Evolutionary conservation across 768 basidiomycete species (phyloP), one percentile per base, ranked within the genome.

Genomic region (Rhodotorula diobovata): DNA sequence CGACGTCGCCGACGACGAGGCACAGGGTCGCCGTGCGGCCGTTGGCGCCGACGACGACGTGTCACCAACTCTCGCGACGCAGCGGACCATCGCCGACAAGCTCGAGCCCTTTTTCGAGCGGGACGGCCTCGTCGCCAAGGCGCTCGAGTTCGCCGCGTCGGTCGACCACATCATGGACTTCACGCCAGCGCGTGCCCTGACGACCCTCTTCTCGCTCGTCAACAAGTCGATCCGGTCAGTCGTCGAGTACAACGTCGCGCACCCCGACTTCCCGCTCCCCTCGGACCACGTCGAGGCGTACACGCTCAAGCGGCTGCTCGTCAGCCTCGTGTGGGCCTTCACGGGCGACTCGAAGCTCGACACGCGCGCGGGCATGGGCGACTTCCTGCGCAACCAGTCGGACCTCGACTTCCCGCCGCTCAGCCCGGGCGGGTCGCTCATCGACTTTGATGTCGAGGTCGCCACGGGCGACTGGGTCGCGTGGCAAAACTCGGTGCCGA

Each of bases 111-210:
- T 89, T 83, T 95, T 97, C 79, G 85, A 83, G 8, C 86, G 87
- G 11, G 90, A 87, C 67, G 93, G 91, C 41, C 84, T 99, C 11
- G 90, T 98, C 68, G 85, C 85, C 73, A 83, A 85, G 10, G 91
- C 93, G 10, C 84, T 97, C 54, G 83, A 84, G 34, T 91, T 88
- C 76, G 92, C 93, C 0, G 87, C 87, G 60, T 85, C 87, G n/a
- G 88, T 93, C 57, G 90, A 93, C 76, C 96, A 99, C 78, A 97
- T 99, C 82, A 98, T 99, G 96, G 94, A 97, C 81, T 97, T 98
- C 83, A 96, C 95, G 2, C 80, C 82, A 45, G 91, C 89, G 16
- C 90, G 96, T 54, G 93, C 93, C 1, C 87, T 98, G 66, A 92
- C 91, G 77, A 98, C 96, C 0, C 85, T 99, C 30, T 98, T 99